phyloP scores from a whole-genome alignment of 2,329 filamentous ascomycete species.

The Bipolaris victoriae region DNA sequence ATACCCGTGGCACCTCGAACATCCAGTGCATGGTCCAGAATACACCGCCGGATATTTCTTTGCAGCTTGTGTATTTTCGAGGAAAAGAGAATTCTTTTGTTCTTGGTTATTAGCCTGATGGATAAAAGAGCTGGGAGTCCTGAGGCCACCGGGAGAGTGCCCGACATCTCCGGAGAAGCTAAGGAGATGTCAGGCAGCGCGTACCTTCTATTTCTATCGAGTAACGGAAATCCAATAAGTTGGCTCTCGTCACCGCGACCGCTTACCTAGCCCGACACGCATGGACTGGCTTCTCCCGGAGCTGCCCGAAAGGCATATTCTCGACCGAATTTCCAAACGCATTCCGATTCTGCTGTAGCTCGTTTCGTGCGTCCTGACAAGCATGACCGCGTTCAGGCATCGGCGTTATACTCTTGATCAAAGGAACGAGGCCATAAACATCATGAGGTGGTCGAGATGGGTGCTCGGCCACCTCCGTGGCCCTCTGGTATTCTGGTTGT shows the following conservation, averaged over 20 bases:
- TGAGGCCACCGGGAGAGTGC: constrained; percentile 1
- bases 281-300: constrained; percentile 29
- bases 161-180: constrained; percentile 15
- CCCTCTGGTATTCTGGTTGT: constrained; percentile 2
- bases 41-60: neutral
- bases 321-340: constrained; percentile 12
- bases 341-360: constrained; percentile 1
- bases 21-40: neutral
- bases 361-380: neutral
- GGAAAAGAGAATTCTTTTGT: neutral
- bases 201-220: constrained; percentile 45
- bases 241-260: constrained; percentile 20
- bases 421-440: neutral
- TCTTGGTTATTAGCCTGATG: neutral
- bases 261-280: constrained; percentile 19
- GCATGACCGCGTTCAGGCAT: neutral
- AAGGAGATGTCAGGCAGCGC: constrained; percentile 38
- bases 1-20: constrained; percentile 8
- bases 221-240: constrained; percentile 37
- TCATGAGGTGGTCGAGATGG: neutral
- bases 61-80: neutral
- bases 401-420: neutral
- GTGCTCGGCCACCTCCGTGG: constrained; percentile 1
- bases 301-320: constrained; percentile 25
- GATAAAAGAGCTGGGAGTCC: constrained; percentile 1